A percentile compares a stretch with the other conserved stretches of the same genome.
Evolutionary conservation across 345 rosid species (phyloP).

Genomic region (Eucalyptus globulus): DNA sequence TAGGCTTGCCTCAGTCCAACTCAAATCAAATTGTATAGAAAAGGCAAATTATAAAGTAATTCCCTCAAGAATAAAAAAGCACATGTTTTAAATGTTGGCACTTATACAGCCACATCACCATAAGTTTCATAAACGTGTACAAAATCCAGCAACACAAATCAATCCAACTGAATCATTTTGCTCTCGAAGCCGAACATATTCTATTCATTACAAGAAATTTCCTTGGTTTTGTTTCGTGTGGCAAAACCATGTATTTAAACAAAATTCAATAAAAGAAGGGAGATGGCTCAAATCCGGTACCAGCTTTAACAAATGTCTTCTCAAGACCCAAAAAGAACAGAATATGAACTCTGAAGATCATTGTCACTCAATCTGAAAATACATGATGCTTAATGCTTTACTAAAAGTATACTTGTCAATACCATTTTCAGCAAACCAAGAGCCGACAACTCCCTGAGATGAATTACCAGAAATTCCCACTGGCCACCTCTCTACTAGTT

Average conservation of each 20-base stretch:
- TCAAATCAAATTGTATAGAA: neutral
- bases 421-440: constrained; percentile 43
- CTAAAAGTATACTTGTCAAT: constrained; percentile 16
- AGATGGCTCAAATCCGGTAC: neutral
- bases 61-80: neutral
- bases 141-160: neutral
- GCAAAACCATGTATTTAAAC: neutral
- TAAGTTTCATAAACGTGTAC: neutral
- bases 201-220: neutral
- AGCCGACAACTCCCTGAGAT: constrained; percentile 20
- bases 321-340: neutral
- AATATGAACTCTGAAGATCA: neutral
- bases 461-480: constrained; percentile 2
- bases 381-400: constrained; percentile 64
- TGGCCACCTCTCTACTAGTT: constrained; percentile 63
- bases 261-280: neutral
- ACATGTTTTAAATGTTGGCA: neutral
- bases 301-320: neutral
- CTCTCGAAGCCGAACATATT: neutral
- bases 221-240: neutral
- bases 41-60: neutral
- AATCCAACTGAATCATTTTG: neutral
- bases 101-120: neutral
- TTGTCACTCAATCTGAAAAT: constrained; percentile 29
- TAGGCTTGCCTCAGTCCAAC: neutral